These are phyloP conservation scores for Stephania cephalantha DNA, from an alignment of 164 flowering plant genomes.

Conservation along the genomic window DNA sequence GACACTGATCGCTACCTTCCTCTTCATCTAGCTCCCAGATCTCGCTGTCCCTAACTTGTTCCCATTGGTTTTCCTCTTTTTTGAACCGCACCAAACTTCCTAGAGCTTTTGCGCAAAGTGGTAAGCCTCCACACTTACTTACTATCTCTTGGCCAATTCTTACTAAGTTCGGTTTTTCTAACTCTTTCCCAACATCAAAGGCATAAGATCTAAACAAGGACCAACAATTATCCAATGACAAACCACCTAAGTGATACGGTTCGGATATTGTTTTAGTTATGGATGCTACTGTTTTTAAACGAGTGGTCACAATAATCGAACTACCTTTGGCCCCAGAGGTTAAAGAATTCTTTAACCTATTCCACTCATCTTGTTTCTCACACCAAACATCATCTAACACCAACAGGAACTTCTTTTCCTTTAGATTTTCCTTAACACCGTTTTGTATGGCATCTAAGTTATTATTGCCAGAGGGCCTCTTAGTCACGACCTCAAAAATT, in stretches of 20 bases:
- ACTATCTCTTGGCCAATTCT: too few species aligned
- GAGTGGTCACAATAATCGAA: neutral
- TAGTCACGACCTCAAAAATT: too few species aligned
- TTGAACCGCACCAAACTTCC: too few species aligned
- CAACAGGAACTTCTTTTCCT: neutral
- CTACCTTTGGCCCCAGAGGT: neutral
- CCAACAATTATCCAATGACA: neutral
- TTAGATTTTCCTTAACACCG: neutral
- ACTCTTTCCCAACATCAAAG: neutral
- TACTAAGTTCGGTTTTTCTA: too few species aligned
- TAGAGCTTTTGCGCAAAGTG: too few species aligned
- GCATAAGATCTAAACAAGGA: neutral
- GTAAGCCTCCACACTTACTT: too few species aligned
- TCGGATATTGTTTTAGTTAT: neutral
- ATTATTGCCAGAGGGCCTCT: neutral
- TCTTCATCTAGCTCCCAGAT: conserved; percentile 15
- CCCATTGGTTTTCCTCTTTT: too few species aligned
- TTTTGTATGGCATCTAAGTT: neutral
- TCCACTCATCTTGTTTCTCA: too few species aligned
- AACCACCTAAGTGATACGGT: too few species aligned
- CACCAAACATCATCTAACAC: too few species aligned
- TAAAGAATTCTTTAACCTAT: too few species aligned
- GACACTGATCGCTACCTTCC: too few species aligned
- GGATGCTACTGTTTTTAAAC: neutral
- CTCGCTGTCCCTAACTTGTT: conserved; percentile 1